A percentile compares a stretch with the other conserved stretches of the same genome.
Conservation (phyloP, 352 stramenopile species). For the Globisporangium barbulae region DNA sequence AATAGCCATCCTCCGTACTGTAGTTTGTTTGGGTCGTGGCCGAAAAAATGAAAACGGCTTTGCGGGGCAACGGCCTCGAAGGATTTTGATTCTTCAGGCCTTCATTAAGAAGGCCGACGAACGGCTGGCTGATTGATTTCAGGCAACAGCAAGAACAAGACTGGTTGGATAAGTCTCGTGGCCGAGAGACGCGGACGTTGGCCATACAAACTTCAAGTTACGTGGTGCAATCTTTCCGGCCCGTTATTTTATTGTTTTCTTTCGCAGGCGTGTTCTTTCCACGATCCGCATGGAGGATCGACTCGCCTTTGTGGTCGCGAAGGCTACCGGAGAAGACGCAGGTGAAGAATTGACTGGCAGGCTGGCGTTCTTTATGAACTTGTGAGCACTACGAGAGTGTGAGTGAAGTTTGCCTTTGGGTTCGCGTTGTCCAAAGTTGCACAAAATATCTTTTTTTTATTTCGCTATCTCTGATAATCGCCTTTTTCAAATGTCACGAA, state of each 20-base stretch:
- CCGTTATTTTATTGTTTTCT: not conserved
- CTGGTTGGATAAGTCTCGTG: not conserved
- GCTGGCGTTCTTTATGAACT: too few species aligned
- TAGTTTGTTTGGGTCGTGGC: not conserved
- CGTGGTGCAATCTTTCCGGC: slow-evolving; percentile 1
- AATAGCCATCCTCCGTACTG: not conserved
- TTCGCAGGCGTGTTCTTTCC: not conserved
- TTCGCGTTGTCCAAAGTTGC: not conserved
- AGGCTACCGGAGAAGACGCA: not conserved
- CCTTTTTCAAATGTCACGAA: not conserved
- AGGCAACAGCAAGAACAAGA: not conserved
- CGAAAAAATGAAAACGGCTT: not conserved
- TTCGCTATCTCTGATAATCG: not conserved
- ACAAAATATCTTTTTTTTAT: too few species aligned
- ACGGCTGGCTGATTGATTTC: not conserved
- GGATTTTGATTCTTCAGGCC: not conserved
- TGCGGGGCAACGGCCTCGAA: not conserved
- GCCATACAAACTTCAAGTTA: slow-evolving; percentile 6
- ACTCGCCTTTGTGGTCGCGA: not conserved
- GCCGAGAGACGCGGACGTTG: not conserved
- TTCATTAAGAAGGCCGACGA: too few species aligned
- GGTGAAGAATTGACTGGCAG: not conserved
- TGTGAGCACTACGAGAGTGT: not conserved
- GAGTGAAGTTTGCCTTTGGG: slow-evolving; percentile 3
- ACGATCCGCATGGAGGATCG: not conserved